These are phyloP conservation scores for Aspergillus transmontanensis DNA, from an alignment of 2,329 filamentous ascomycete genomes.

Conservation along the genomic window DNA sequence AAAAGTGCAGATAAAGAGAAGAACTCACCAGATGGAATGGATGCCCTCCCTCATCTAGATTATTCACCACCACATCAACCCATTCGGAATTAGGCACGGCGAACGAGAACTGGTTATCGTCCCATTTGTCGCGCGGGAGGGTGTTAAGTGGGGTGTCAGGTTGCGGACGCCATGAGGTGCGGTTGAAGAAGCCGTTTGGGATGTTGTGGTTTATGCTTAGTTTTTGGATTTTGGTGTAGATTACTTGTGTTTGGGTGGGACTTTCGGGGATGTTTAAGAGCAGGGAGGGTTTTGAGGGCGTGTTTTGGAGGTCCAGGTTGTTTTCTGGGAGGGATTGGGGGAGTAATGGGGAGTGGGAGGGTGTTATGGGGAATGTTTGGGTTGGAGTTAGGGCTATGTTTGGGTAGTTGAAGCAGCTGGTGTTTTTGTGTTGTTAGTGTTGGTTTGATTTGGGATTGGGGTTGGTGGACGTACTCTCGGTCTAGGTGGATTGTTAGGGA, in stretches of 20 bases:
- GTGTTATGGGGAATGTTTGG: constrained; percentile 40
- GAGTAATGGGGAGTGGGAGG: background rate
- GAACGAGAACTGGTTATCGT: constrained; percentile 45
- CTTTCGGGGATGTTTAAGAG: constrained; percentile 30
- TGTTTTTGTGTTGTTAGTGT: background rate
- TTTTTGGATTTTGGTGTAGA: constrained; percentile 52
- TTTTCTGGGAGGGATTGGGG: constrained; percentile 24
- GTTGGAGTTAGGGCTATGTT: constrained; percentile 45
- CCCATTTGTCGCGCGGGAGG: constrained; percentile 42
- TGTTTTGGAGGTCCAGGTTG: constrained; percentile 31
- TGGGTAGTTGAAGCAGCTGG: constrained; percentile 48
- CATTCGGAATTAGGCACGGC: constrained; percentile 34
- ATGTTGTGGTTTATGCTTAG: constrained; percentile 46
- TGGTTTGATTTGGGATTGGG: background rate
- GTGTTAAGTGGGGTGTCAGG: constrained; percentile 38
- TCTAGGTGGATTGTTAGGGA: constrained; percentile 39
- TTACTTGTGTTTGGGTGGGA: constrained; percentile 45
- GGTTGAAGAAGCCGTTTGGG: constrained; percentile 52
- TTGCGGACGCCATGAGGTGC: constrained; percentile 49
- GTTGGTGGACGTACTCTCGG: constrained; percentile 33
- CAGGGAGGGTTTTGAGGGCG: constrained; percentile 28
- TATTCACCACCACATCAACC: constrained; percentile 55
- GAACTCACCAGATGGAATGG: constrained; percentile 51
- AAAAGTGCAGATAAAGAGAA: background rate
- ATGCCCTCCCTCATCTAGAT: constrained; percentile 53